phyloP scores from a whole-genome alignment of 1,284 basidiomycete species.

The Heterobasidion parviporum region DNA sequence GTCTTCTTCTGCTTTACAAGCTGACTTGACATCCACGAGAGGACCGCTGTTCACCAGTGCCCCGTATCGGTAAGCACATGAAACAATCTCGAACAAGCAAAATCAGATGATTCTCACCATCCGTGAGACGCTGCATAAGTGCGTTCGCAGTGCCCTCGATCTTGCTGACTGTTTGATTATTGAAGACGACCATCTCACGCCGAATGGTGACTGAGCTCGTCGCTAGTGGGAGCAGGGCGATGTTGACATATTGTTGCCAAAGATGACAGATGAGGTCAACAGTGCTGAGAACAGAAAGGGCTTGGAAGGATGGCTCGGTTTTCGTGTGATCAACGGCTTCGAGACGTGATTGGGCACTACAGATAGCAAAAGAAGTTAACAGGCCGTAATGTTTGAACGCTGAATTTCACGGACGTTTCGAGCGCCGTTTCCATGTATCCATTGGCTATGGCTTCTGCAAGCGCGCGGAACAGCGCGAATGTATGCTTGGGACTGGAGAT shows the following conservation, averaged over 20 bases:
- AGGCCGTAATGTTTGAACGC: neutral
- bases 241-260: conserved; percentile 95
- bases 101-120: conserved; percentile 47
- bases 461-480: conserved; percentile 76
- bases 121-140: conserved; percentile 78
- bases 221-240: conserved; percentile 85
- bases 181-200: conserved; percentile 91
- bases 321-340: conserved; percentile 66
- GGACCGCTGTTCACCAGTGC: conserved; percentile 36
- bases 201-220: conserved; percentile 81
- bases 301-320: conserved; percentile 73
- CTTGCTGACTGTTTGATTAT: conserved; percentile 82
- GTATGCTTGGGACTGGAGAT: conserved; percentile 77
- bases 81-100: too few species aligned
- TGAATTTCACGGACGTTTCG: conserved; percentile 63
- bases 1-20: conserved; percentile 92
- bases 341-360: conserved; percentile 64
- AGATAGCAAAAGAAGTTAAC: conserved; percentile 8
- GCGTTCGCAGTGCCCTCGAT: conserved; percentile 85
- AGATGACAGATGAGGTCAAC: conserved; percentile 91
- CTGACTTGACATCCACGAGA: conserved; percentile 63
- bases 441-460: conserved; percentile 84
- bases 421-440: conserved; percentile 89
- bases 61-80: too few species aligned
- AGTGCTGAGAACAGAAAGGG: conserved; percentile 59